Conservation (phyloP, 345 rosid species). For the Psidium friedrichsthalianum region DNA sequence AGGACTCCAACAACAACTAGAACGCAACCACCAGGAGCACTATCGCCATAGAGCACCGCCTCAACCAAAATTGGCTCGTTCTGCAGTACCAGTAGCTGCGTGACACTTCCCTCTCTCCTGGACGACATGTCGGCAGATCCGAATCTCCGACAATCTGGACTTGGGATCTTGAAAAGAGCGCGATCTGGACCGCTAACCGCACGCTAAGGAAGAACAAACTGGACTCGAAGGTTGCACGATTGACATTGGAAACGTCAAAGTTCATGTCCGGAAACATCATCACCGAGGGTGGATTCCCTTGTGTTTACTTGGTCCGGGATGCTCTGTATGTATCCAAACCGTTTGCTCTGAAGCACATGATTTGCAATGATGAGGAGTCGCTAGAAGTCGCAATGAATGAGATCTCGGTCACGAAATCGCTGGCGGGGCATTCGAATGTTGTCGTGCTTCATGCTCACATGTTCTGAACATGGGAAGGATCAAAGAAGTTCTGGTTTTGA, state of each 20-base stretch:
- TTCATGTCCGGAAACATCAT: constrained; percentile 63
- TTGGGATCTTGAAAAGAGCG: not conserved
- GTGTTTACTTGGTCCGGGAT: constrained; percentile 84
- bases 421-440: constrained; percentile 83
- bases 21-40: too few species aligned
- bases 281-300: constrained; percentile 95
- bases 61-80: too few species aligned
- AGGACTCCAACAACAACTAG: too few species aligned
- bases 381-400: constrained; percentile 67
- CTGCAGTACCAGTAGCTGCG: too few species aligned
- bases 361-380: constrained; percentile 84
- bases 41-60: too few species aligned
- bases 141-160: not conserved
- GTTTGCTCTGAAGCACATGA: constrained; percentile 89
- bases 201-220: constrained; percentile 33
- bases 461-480: constrained; percentile 83
- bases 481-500: constrained; percentile 80
- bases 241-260: constrained; percentile 72
- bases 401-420: constrained; percentile 71
- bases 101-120: too few species aligned
- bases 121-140: not conserved
- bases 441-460: constrained; percentile 55
- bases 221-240: constrained; percentile 88
- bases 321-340: constrained; percentile 54
- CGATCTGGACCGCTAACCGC: not conserved